These are phyloP conservation scores for Omphalotus olearius DNA, from an alignment of 1,284 basidiomycete species.

Conservation along the genomic window DNA sequence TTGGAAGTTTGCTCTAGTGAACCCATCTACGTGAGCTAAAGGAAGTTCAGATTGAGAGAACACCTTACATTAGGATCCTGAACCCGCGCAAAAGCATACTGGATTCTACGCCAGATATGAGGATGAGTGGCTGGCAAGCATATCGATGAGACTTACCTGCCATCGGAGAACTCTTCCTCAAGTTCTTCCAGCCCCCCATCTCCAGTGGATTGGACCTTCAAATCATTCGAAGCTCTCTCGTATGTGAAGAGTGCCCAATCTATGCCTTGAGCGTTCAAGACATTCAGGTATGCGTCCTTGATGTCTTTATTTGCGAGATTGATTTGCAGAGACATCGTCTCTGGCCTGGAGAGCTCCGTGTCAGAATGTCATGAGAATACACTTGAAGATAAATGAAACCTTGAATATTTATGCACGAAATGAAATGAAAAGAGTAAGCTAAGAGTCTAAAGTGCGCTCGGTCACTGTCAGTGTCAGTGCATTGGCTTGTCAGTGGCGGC, in stretches of 20 bases:
- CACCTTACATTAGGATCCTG: conserved; percentile 77
- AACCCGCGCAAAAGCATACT: conserved; percentile 91
- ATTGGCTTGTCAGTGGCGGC: too few species aligned
- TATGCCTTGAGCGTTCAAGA: conserved; percentile 70
- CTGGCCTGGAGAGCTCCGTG: too few species aligned
- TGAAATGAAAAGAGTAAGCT: too few species aligned
- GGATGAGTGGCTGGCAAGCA: not conserved
- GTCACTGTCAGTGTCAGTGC: too few species aligned
- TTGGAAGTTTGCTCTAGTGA: conserved; percentile 75
- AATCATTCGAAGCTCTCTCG: conserved; percentile 83
- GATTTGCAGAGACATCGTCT: conserved; percentile 67
- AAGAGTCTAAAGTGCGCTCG: too few species aligned
- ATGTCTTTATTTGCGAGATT: conserved; percentile 74
- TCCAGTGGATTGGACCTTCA: conserved; percentile 87
- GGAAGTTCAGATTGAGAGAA: not conserved
- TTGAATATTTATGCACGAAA: too few species aligned
- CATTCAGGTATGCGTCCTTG: conserved; percentile 74
- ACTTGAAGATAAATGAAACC: too few species aligned
- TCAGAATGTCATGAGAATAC: too few species aligned
- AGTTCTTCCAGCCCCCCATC: conserved; percentile 85
- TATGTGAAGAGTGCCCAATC: conserved; percentile 90
- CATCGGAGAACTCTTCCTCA: conserved; percentile 93
- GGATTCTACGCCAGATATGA: conserved; percentile 57
- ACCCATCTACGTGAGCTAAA: conserved; percentile 7
- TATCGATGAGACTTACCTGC: conserved; percentile 51